A percentile compares a stretch with the other conserved stretches of the same genome.
Evolutionary conservation across 2,329 filamentous ascomycete species (phyloP).

Genomic region (Juglanconis sp.): DNA sequence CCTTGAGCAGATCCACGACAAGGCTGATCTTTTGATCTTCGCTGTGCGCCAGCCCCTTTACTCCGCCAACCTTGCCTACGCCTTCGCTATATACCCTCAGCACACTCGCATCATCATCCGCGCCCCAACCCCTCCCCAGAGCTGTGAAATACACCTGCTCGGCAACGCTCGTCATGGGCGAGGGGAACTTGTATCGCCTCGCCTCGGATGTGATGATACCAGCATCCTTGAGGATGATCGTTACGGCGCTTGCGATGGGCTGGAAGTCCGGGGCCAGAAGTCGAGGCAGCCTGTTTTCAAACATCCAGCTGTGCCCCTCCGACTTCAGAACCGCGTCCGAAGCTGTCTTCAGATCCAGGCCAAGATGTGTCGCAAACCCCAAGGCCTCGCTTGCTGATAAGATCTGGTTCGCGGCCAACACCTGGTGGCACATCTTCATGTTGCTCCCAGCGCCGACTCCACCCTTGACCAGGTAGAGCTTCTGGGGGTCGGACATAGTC

Average conservation of each 20-base stretch:
- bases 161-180: slow-evolving; percentile 58
- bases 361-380: slow-evolving; percentile 55
- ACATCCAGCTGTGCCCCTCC: slow-evolving; percentile 58
- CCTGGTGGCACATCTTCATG: slow-evolving; percentile 63
- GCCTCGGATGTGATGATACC: slow-evolving; percentile 67
- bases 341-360: slow-evolving; percentile 44
- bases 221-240: slow-evolving; percentile 59
- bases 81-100: slow-evolving; percentile 41
- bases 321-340: slow-evolving; percentile 43
- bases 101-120: slow-evolving; percentile 42
- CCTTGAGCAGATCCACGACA: slow-evolving; percentile 38
- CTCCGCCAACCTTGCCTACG: slow-evolving; percentile 30
- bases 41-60: slow-evolving; percentile 24
- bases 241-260: slow-evolving; percentile 56
- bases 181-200: slow-evolving; percentile 53
- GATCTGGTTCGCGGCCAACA: slow-evolving; percentile 62
- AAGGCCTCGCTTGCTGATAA: slow-evolving; percentile 57
- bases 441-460: slow-evolving; percentile 59
- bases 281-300: slow-evolving; percentile 55
- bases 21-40: slow-evolving; percentile 36
- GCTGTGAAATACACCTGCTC: slow-evolving; percentile 64
- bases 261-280: slow-evolving; percentile 51
- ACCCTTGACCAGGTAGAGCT: slow-evolving; percentile 61
- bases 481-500: slow-evolving; percentile 58
- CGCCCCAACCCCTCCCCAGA: slow-evolving; percentile 52